Conservation (phyloP, 2,329 filamentous ascomycete species). For the Clarireedia hainanense region DNA sequence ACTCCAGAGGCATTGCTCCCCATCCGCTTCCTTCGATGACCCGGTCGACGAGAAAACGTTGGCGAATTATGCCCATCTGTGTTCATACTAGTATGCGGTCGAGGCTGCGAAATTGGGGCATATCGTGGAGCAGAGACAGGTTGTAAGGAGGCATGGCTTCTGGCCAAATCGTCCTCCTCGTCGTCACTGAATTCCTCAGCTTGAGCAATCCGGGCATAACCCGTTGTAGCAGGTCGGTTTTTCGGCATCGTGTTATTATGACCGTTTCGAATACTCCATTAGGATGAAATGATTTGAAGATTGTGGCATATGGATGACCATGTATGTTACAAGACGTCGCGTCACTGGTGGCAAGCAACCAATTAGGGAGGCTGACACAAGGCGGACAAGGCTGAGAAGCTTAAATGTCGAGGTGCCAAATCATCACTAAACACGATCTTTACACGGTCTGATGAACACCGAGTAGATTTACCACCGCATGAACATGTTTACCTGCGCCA, state of each 20-base stretch:
- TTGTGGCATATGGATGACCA: neutral
- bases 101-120: slow-evolving; percentile 54
- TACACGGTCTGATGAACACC: too few relatives aligned
- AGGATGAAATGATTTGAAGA: neutral
- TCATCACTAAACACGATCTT: neutral
- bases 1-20: slow-evolving; percentile 78
- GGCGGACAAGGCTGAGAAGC: slow-evolving; percentile 3
- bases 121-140: slow-evolving; percentile 51
- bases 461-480: too few relatives aligned
- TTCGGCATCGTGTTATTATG: slow-evolving; percentile 21
- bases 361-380: neutral
- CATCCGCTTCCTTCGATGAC: slow-evolving; percentile 35
- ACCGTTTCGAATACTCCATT: slow-evolving; percentile 3
- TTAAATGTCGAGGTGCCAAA: neutral
- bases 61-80: slow-evolving; percentile 35
- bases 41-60: slow-evolving; percentile 36
- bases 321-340: slow-evolving; percentile 7
- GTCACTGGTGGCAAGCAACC: neutral
- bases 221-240: slow-evolving; percentile 58
- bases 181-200: slow-evolving; percentile 59
- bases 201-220: slow-evolving; percentile 79
- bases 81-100: slow-evolving; percentile 52
- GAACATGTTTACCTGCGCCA: too few relatives aligned
- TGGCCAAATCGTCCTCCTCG: slow-evolving; percentile 54
- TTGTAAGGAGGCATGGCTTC: slow-evolving; percentile 46